Conservation (phyloP, 2,329 filamentous ascomycete species). For the Penicillium sp. region DNA sequence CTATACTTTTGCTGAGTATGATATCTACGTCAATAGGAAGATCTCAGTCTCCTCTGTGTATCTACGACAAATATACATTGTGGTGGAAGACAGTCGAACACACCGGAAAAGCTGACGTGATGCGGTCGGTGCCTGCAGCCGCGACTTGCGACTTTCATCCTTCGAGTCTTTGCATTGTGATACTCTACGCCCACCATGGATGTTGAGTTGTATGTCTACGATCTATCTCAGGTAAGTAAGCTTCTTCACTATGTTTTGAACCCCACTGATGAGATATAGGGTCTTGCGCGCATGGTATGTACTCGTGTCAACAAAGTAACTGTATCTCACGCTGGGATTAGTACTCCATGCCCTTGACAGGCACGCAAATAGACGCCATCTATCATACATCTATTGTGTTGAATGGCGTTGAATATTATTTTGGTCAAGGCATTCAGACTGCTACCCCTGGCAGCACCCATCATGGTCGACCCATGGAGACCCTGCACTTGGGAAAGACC, state of each 20-base stretch:
- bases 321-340: conserved; percentile 26
- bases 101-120: conserved; percentile 27
- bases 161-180: no score
- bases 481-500: conserved; percentile 67
- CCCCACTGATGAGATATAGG: conserved; percentile 36
- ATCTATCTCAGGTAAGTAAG: conserved; percentile 58
- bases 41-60: no score
- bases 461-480: conserved; percentile 75
- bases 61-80: no score
- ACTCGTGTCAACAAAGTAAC: conserved; percentile 1
- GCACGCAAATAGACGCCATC: conserved; percentile 76
- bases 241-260: no score
- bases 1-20: no score
- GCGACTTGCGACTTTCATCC: conserved; percentile 8
- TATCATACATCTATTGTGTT: conserved; percentile 92
- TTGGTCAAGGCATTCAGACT: conserved; percentile 78
- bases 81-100: conserved; percentile 22
- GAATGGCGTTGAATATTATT: conserved; percentile 80
- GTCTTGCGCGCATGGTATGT: conserved; percentile 49
- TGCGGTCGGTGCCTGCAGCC: conserved; percentile 18
- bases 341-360: conserved; percentile 56
- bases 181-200: conserved; percentile 55
- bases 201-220: conserved; percentile 71
- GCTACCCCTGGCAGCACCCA: conserved; percentile 78
- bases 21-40: no score